Evolutionary conservation across 805 yeast species (phyloP).

Genomic region (Candida sithepensis): DNA sequence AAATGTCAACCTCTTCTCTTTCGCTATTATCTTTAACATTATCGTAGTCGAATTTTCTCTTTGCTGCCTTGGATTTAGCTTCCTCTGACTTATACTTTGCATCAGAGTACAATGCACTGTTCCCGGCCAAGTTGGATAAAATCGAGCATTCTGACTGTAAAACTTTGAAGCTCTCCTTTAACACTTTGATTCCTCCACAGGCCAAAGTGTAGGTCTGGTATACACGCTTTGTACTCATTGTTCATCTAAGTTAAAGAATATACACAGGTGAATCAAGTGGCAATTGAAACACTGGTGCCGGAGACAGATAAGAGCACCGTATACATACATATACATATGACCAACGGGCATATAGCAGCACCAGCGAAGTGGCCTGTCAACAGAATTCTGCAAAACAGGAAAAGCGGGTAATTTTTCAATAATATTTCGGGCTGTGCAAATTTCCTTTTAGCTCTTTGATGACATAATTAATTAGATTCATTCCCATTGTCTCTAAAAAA

Average conservation of each 20-base stretch:
- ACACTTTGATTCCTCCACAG: constrained; percentile 27
- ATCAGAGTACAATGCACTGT: constrained; percentile 25
- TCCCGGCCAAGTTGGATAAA: constrained; percentile 19
- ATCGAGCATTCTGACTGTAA: constrained; percentile 19
- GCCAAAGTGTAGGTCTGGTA: constrained; percentile 25
- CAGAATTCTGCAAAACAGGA: not conserved
- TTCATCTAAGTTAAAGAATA: not conserved
- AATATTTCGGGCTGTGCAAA: not conserved
- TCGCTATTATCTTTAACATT: constrained; percentile 8
- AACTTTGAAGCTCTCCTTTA: constrained; percentile 17
- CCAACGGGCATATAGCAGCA: too few species aligned
- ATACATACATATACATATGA: too few species aligned
- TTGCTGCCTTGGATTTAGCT: constrained; percentile 16
- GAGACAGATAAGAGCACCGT: too few species aligned
- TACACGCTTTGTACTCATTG: constrained; percentile 24
- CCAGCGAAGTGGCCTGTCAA: not conserved
- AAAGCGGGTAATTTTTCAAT: not conserved
- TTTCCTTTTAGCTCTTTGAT: not conserved
- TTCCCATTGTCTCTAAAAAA: not conserved
- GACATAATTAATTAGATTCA: not conserved
- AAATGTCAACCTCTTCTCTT: constrained; percentile 28
- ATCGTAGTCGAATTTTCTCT: constrained; percentile 12
- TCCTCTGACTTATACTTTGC: constrained; percentile 23
- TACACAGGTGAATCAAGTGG: too few species aligned
- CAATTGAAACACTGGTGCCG: not conserved